These are phyloP conservation scores for Aureobasidium sp. DNA, from an alignment of 2,329 filamentous ascomycete species.

Conservation along the genomic window DNA sequence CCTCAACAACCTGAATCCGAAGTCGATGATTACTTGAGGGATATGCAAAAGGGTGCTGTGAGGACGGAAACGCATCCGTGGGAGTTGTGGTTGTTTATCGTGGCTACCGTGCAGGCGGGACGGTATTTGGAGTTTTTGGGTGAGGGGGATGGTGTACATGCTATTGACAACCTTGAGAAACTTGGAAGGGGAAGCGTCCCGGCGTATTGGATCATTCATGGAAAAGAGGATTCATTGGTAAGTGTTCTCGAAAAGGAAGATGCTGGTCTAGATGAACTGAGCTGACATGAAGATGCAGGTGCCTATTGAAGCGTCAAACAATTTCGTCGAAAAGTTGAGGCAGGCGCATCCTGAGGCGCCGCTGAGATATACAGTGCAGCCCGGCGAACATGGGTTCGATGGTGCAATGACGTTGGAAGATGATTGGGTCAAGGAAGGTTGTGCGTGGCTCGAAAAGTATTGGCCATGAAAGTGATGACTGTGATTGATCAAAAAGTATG, in stretches of 20 bases:
- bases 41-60: slow-evolving; percentile 16
- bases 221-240: slow-evolving; percentile 27
- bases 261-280: not conserved
- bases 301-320: slow-evolving; percentile 24
- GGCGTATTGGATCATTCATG: slow-evolving; percentile 30
- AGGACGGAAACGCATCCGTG: slow-evolving; percentile 17
- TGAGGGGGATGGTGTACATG: slow-evolving; percentile 22
- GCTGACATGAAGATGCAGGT: slow-evolving; percentile 19
- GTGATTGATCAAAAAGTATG: no score
- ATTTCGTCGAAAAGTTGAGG: slow-evolving; percentile 26
- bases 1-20: slow-evolving; percentile 10
- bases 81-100: slow-evolving; percentile 18
- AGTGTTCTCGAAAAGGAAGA: not conserved
- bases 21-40: slow-evolving; percentile 15
- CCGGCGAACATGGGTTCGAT: slow-evolving; percentile 36
- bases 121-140: slow-evolving; percentile 18
- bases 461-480: no score
- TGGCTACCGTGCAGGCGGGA: slow-evolving; percentile 20
- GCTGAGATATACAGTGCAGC: slow-evolving; percentile 25
- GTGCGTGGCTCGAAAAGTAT: slow-evolving; percentile 23
- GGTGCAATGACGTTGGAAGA: slow-evolving; percentile 21
- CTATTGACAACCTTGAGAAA: slow-evolving; percentile 27
- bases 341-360: slow-evolving; percentile 23
- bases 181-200: slow-evolving; percentile 23
- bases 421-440: slow-evolving; percentile 27